Conservation (phyloP, 129 eudicot species). For the Chrysanthemum makinoi region DNA sequence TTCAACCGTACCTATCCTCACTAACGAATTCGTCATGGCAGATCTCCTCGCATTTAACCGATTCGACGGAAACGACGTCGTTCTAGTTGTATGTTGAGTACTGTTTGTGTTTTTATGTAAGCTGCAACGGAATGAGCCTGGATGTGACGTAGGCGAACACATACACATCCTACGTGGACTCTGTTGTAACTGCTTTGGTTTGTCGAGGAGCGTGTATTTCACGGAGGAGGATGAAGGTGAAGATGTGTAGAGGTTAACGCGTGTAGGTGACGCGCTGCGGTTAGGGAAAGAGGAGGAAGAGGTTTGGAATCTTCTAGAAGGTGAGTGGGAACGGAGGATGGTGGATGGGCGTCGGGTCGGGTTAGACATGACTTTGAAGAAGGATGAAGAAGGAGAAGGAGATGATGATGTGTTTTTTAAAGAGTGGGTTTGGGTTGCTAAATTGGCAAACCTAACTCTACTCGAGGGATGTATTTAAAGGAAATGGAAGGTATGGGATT, state of each 20-base stretch:
- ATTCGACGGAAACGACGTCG: constrained; percentile 48
- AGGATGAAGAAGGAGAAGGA: not conserved
- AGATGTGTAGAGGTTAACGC: constrained; percentile 34
- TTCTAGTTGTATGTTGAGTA: not conserved
- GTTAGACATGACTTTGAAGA: constrained; percentile 51
- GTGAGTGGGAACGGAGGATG: constrained; percentile 49
- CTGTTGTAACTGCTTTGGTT: constrained; percentile 30
- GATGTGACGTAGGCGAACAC: constrained; percentile 96
- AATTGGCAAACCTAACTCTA: constrained; percentile 73
- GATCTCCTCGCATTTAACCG: constrained; percentile 64
- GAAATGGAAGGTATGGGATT: not conserved
- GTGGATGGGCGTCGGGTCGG: constrained; percentile 36
- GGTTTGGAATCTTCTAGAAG: constrained; percentile 45
- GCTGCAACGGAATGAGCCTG: constrained; percentile 85
- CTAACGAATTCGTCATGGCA: constrained; percentile 87
- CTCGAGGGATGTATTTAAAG: constrained; percentile 67
- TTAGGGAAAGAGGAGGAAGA: constrained; percentile 36
- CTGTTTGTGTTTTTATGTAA: constrained; percentile 44
- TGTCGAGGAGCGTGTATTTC: constrained; percentile 24
- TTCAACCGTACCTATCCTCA: constrained; percentile 75
- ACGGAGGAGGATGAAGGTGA: constrained; percentile 1
- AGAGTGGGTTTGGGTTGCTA: constrained; percentile 34
- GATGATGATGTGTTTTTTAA: not conserved
- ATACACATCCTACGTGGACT: constrained; percentile 58
- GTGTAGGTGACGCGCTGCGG: constrained; percentile 56